These are phyloP conservation scores for Endoconidiophora polonica DNA, from an alignment of 2,329 filamentous ascomycete genomes.

Conservation along the genomic window DNA sequence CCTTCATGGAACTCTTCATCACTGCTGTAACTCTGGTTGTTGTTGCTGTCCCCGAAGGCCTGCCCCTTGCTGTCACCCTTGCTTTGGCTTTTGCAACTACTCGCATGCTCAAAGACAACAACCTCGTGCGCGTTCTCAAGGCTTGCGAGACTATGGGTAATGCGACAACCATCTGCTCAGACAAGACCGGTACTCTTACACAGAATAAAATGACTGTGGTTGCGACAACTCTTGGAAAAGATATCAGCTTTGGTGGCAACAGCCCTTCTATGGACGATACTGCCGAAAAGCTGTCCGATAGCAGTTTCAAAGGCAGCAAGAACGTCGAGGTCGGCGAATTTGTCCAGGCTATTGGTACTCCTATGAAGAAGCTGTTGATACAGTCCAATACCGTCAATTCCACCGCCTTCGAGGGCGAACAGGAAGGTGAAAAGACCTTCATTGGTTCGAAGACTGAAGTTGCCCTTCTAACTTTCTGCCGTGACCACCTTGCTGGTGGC, in stretches of 20 bases:
- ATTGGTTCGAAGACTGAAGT: conserved; percentile 42
- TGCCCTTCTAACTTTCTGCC: conserved; percentile 33
- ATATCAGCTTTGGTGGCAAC: conserved; percentile 20
- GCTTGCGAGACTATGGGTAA: conserved; percentile 61
- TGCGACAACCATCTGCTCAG: conserved; percentile 59
- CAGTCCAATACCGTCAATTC: conserved; percentile 38
- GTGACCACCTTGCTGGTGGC: conserved; percentile 32
- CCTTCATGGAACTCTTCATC: conserved; percentile 48
- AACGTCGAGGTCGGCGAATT: conserved; percentile 9
- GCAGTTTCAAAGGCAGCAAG: neutral
- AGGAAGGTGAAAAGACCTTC: conserved; percentile 28
- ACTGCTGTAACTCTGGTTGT: conserved; percentile 50
- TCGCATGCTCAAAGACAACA: conserved; percentile 54
- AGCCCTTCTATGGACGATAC: conserved; percentile 4
- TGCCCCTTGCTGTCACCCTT: conserved; percentile 50
- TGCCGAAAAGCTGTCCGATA: neutral
- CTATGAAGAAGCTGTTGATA: conserved; percentile 18
- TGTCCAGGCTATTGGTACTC: conserved; percentile 6
- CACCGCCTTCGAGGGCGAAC: conserved; percentile 37
- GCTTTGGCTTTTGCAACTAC: conserved; percentile 53
- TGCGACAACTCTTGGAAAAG: conserved; percentile 43
- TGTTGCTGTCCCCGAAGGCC: conserved; percentile 49
- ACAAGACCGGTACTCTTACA: conserved; percentile 28
- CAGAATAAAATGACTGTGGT: conserved; percentile 64
- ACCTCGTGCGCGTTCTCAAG: conserved; percentile 47